Evolutionary conservation across 768 basidiomycete species (phyloP), one percentile per base, ranked within the genome.

Genomic region (Galerina sulciceps): DNA sequence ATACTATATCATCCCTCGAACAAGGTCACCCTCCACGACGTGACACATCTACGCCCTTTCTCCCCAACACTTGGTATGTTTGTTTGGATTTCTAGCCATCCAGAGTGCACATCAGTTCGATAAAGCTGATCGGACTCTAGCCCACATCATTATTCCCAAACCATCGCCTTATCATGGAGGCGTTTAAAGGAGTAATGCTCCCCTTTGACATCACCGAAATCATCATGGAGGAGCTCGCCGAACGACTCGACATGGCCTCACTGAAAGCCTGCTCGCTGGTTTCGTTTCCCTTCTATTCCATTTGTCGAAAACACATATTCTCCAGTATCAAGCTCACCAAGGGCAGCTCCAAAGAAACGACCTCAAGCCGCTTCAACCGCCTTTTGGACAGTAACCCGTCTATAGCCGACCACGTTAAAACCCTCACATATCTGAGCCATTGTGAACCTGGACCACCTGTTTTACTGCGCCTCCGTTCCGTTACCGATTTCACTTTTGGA

Each of bases 281-380:
- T 3, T 63, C 60, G 48, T 47, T 22, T 20, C 49, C 47, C 31
- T 57, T 66, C 36, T 34, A 26, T 10, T 23, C 23, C 3, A 50
- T 63, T 10, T 61, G 62, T 43, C 54, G 58, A 34, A 58, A 55
- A 53, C 58, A 63, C 46, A 46, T 66, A 20, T 66, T 66, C 44
- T 26, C 38, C n/a, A 40, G 22, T 5, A 54, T 66, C 10, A 42
- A 35, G 10, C 58, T 66, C 15, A n/a, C 22, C 17, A 41, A 31
- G 26, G 17, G 18, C 10, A 31, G 18, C 34, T 57, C 49, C 11
- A 45, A 20, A 20, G 26, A 22, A 20, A 43, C 56, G 10, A 22
- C 46, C 2, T 31, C 54, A 11, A 40, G 40, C 15, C 36, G 38
- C 6, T 62, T 63, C 48, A 56, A 59, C n/a, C 53, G 31, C 18